A percentile compares a stretch with the other conserved stretches of the same genome.
phyloP scores from a whole-genome alignment of 2,329 filamentous ascomycete genomes.

The Penicillium sp. region DNA sequence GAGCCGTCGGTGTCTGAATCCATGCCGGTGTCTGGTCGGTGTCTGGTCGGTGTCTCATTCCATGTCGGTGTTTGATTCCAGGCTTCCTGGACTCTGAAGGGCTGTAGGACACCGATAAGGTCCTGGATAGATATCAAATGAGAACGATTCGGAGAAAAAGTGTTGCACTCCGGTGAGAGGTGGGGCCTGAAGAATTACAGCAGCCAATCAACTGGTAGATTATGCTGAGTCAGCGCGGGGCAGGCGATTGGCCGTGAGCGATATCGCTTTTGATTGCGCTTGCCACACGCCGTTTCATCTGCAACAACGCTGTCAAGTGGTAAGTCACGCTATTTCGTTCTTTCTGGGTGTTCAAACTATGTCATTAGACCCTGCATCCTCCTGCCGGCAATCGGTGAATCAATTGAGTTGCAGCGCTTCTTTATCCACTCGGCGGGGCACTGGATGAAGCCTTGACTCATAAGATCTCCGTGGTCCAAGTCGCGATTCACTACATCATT shows the following conservation, averaged over 20 bases:
- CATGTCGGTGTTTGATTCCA: too few species aligned
- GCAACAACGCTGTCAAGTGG: conserved; percentile 8
- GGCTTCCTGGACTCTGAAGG: too few species aligned
- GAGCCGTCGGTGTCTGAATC: too few species aligned
- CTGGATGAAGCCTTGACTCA: conserved; percentile 16
- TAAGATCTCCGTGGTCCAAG: conserved; percentile 6
- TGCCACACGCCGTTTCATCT: conserved; percentile 7
- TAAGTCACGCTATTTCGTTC: conserved; percentile 8
- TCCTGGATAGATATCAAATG: neutral
- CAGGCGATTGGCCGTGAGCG: conserved; percentile 17
- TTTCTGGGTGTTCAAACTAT: neutral
- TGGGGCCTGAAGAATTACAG: neutral
- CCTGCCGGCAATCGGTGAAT: neutral
- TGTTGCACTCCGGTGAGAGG: conserved; percentile 9
- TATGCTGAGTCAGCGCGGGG: conserved; percentile 20
- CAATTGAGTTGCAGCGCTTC: conserved; percentile 3
- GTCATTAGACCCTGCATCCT: neutral
- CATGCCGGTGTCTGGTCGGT: too few species aligned
- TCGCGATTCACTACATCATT: conserved; percentile 1
- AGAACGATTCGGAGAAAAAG: conserved; percentile 4
- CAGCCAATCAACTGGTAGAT: conserved; percentile 12
- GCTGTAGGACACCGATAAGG: neutral
- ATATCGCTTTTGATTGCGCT: conserved; percentile 27
- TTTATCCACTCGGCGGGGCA: conserved; percentile 15
- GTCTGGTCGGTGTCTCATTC: too few species aligned